Conservation (phyloP, 2,329 filamentous ascomycete species). For the Xylaria sp. region DNA sequence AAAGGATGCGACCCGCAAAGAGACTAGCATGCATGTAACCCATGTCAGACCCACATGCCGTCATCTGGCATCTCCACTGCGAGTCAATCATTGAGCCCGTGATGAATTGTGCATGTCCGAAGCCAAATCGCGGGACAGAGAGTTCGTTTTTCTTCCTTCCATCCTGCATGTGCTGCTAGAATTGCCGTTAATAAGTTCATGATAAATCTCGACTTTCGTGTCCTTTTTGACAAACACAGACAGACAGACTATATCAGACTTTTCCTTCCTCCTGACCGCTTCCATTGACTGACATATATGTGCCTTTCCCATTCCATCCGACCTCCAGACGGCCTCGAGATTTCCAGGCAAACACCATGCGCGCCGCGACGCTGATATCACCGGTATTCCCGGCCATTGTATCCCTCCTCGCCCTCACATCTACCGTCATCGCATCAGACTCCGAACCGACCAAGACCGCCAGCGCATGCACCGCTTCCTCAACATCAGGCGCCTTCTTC, state of each 20-base stretch:
- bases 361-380: conserved; percentile 25
- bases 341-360: conserved; percentile 22
- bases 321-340: background rate
- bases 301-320: background rate
- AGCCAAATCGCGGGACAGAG: background rate
- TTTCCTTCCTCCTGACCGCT: conserved; percentile 7
- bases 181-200: conserved; percentile 7
- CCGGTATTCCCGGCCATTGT: conserved; percentile 30
- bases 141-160: background rate
- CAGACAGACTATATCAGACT: background rate
- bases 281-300: conserved; percentile 13
- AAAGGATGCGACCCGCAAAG: background rate
- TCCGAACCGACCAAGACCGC: conserved; percentile 39
- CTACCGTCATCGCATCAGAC: conserved; percentile 31
- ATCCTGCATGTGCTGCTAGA: background rate
- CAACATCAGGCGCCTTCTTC: conserved; percentile 53
- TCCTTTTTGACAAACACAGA: conserved; percentile 1
- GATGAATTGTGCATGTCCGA: background rate
- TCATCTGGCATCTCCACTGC: background rate
- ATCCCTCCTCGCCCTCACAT: conserved; percentile 34
- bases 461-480: conserved; percentile 50
- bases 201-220: conserved; percentile 3
- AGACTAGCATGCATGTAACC: background rate
- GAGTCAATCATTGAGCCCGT: background rate
- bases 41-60: background rate